phyloP scores from a whole-genome alignment of 2,329 filamentous ascomycete species.

The Trichoderma asperellum region DNA sequence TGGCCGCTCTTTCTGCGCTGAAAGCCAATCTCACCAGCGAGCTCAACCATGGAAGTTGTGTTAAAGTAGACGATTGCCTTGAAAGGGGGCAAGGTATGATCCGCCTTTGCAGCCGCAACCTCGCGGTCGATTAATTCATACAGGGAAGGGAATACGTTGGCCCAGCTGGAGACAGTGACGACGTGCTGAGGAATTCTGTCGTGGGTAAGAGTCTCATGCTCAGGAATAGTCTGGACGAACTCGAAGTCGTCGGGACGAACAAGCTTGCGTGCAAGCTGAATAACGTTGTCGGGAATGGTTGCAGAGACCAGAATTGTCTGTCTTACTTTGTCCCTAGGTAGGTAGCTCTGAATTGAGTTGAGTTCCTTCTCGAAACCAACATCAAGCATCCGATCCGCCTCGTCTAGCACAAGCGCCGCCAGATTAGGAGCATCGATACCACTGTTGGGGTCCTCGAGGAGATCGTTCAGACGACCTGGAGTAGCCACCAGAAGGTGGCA shows the following conservation, averaged over 20 bases:
- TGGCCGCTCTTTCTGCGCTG: constrained; percentile 46
- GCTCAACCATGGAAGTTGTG: constrained; percentile 72
- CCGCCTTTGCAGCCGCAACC: constrained; percentile 47
- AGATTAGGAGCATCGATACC: constrained; percentile 76
- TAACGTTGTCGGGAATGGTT: constrained; percentile 83
- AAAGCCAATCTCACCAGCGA: constrained; percentile 61
- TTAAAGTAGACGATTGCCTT: constrained; percentile 96
- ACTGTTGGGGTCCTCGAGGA: constrained; percentile 67
- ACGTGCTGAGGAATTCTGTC: constrained; percentile 80
- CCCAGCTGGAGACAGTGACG: constrained; percentile 67
- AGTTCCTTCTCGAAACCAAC: constrained; percentile 79
- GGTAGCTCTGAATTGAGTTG: constrained; percentile 58
- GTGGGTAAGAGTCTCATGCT: constrained; percentile 84
- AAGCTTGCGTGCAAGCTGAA: constrained; percentile 74
- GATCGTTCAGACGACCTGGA: constrained; percentile 82
- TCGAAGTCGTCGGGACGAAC: constrained; percentile 81
- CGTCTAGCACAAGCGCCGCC: constrained; percentile 91
- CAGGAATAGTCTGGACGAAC: constrained; percentile 84
- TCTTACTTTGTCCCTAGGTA: constrained; percentile 67
- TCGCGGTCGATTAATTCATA: constrained; percentile 74
- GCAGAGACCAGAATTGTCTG: constrained; percentile 97
- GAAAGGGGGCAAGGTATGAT: constrained; percentile 64
- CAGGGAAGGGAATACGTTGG: constrained; percentile 76
- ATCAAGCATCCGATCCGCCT: constrained; percentile 98
- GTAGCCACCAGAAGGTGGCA: constrained; percentile 92